Percentiles rank a stretch among this genome's conserved stretches.
phyloP scores from a whole-genome alignment of 441 rosid species.

The California macrophylla region DNA sequence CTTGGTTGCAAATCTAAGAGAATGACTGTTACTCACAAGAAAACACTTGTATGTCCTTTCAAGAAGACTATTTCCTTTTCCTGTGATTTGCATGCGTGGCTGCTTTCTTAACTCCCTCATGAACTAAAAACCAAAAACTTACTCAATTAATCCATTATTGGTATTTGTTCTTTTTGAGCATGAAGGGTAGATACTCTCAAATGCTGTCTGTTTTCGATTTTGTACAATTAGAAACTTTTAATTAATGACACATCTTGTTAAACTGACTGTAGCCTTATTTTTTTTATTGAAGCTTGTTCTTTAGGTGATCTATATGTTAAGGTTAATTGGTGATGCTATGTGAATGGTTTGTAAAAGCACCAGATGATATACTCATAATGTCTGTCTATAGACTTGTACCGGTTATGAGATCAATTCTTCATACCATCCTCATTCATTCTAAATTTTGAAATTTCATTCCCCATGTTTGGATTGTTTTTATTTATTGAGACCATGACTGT shows the following conservation, averaged over 20 bases:
- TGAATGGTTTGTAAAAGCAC: not conserved
- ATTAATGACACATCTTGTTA: not conserved
- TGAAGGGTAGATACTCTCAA: not conserved
- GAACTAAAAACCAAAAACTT: not conserved
- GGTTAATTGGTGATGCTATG: not conserved
- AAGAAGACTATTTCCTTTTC: conserved; percentile 11
- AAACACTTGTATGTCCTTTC: conserved; percentile 67
- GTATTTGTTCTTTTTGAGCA: not conserved
- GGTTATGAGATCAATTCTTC: not conserved
- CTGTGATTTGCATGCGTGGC: conserved; percentile 13
- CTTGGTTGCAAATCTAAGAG: conserved; percentile 98
- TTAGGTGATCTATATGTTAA: not conserved
- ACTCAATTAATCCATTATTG: not conserved
- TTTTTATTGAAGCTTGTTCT: no score
- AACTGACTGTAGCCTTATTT: not conserved
- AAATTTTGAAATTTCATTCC: not conserved
- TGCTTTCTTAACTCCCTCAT: conserved; percentile 7
- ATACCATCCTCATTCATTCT: not conserved
- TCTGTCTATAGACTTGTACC: not conserved
- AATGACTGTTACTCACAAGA: conserved; percentile 92
- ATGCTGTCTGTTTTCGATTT: not conserved
- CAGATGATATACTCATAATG: not conserved
- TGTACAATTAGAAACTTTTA: not conserved
- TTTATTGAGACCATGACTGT: not conserved
- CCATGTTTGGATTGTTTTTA: not conserved